Base-by-base conservation (phyloP, 2,329 filamentous ascomycete species). In the Ascosphaera apis region DNA sequence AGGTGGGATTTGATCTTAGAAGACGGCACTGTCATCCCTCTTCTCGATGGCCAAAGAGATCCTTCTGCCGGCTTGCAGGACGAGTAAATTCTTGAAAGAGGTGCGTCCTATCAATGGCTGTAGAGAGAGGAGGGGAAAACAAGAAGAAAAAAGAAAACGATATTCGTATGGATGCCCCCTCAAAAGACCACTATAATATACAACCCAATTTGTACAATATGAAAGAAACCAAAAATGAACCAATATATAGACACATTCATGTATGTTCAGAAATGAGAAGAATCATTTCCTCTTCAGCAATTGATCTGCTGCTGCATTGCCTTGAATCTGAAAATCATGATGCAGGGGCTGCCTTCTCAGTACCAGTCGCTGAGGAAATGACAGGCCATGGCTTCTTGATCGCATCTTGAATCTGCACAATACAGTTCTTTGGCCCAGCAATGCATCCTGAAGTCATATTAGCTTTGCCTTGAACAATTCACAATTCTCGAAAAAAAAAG, bases 381-480 rank as follows among this genome's bases (percentile, higher is more conserved):
- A 65, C 54, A 3, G 72, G 72, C 72, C 72, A 77, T 16, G 72
- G 67, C 63, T 91, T 88, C 67, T 91, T 91, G 54, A 88, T 69
- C 11, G 88, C 79, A 56, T 98, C 88, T 53, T 91, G 77, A 38
- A 98, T 64, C 58, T 75, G 73, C 41, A 98, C 78, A 39, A 84
- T 59, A 44, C 78, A 74, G 41, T 82, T 78, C 60, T 91, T 91
- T 39, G 86, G 86, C 0, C 88, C 88, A 23, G 78, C 78, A 31
- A 98, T 75, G 43, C 73, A 69, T 19, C 69, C 68, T 72, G 42
- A 15, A 23, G 5, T 5, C 21, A 25, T 5, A 11, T 25, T 9
- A n/a, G 2, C 12, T 25, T 13, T n/a, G 31, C 18, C 15, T 5
- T n/a, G 33, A 34, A 31, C 8, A 30, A 11, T 37, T 16, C 33